Conservation (phyloP, 2,329 filamentous ascomycete species). For the Fusarium sp. region DNA sequence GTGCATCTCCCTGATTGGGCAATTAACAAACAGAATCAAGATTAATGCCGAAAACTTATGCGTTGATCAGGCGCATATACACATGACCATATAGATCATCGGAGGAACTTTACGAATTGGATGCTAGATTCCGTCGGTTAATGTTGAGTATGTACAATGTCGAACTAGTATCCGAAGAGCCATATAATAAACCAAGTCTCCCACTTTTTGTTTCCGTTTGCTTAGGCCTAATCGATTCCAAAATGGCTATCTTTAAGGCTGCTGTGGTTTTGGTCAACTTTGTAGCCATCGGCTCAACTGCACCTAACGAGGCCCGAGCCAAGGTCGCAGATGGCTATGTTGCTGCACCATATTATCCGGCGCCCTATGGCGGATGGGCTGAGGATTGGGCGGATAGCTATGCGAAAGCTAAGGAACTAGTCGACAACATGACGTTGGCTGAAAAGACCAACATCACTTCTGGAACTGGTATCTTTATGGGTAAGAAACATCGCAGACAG, state of each 20-base stretch:
- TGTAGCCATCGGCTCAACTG: constrained; percentile 5
- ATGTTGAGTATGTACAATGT: background rate
- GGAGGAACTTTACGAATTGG: constrained; percentile 12
- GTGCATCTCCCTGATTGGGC: background rate
- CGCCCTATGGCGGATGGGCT: constrained; percentile 78
- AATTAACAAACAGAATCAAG: constrained; percentile 18
- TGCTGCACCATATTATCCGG: constrained; percentile 74
- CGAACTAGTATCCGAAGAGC: background rate
- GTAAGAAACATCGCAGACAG: constrained; percentile 46
- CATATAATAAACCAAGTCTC: constrained; percentile 3
- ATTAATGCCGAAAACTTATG: background rate
- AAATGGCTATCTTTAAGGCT: constrained; percentile 11
- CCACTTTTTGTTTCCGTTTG: background rate
- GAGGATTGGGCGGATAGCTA: constrained; percentile 78
- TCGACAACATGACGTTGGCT: constrained; percentile 81
- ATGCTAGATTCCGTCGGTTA: background rate
- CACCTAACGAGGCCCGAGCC: background rate
- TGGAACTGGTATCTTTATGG: constrained; percentile 80
- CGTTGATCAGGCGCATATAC: constrained; percentile 2
- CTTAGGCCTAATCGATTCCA: background rate
- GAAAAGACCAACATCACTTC: constrained; percentile 84
- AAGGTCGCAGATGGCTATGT: constrained; percentile 49
- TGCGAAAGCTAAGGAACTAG: constrained; percentile 74
- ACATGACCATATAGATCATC: constrained; percentile 18
- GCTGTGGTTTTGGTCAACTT: constrained; percentile 7